Conservation (phyloP, 345 rosid species). For the Bretschneidera sinensis region DNA sequence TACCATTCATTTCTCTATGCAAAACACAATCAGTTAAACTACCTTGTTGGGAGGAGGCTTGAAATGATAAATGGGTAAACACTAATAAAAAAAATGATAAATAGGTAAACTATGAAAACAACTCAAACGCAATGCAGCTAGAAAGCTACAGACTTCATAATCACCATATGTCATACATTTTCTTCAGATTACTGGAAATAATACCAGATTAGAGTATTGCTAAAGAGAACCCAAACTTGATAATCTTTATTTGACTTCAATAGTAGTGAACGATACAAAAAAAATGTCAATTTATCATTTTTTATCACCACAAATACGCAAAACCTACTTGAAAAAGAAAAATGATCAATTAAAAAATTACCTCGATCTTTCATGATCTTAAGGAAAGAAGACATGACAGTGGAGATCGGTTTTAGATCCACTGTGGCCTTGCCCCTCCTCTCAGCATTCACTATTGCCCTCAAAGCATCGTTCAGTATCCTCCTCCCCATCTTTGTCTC, state of each 20-base stretch:
- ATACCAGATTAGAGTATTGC: too few relatives aligned
- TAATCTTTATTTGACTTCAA: too few relatives aligned
- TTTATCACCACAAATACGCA: neutral
- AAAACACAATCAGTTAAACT: too few relatives aligned
- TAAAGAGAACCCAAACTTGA: too few relatives aligned
- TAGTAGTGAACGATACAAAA: neutral
- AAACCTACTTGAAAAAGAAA: neutral
- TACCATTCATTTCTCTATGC: neutral
- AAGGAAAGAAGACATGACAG: conserved; percentile 82
- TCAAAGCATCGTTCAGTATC: conserved; percentile 79
- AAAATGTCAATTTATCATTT: neutral
- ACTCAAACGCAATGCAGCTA: too few relatives aligned
- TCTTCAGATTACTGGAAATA: neutral
- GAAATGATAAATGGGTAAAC: too few relatives aligned
- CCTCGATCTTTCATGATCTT: conserved; percentile 83
- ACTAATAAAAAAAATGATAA: too few relatives aligned
- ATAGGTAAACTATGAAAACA: neutral
- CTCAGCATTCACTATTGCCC: conserved; percentile 85
- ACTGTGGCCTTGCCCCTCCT: conserved; percentile 73
- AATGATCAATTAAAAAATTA: conserved; percentile 9
- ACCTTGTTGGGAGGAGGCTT: too few relatives aligned
- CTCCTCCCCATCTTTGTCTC: conserved; percentile 74
- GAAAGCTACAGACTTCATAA: too few relatives aligned
- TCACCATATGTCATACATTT: neutral
- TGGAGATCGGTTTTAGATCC: conserved; percentile 77